These are phyloP conservation scores for Aaosphaeria pasadenensis DNA, from an alignment of 2,329 filamentous ascomycete species.

Conservation along the genomic window DNA sequence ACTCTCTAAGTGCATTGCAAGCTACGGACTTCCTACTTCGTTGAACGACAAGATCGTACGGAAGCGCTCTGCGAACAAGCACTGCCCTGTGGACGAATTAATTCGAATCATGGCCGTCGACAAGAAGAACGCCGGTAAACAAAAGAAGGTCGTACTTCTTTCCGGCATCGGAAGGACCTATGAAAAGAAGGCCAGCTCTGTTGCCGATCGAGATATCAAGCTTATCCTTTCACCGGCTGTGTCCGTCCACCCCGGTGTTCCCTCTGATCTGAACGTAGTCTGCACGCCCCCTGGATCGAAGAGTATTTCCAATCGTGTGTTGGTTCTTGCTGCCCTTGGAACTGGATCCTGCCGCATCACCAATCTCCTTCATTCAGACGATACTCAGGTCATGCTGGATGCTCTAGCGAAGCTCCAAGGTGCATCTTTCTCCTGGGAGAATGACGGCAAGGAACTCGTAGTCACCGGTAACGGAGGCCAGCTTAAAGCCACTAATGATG, in stretches of 20 bases:
- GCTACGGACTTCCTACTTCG: slow-evolving; percentile 85
- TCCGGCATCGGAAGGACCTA: slow-evolving; percentile 85
- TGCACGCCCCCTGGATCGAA: slow-evolving; percentile 94
- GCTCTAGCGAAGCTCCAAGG: slow-evolving; percentile 83
- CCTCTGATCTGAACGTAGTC: slow-evolving; percentile 62
- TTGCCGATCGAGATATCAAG: slow-evolving; percentile 81
- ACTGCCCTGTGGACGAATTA: slow-evolving; percentile 80
- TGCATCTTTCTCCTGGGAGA: slow-evolving; percentile 89
- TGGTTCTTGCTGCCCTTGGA: slow-evolving; percentile 90
- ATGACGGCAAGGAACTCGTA: slow-evolving; percentile 85
- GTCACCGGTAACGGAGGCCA: slow-evolving; percentile 89
- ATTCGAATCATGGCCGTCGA: slow-evolving; percentile 95
- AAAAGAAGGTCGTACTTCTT: slow-evolving; percentile 93
- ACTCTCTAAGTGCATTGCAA: slow-evolving; percentile 88
- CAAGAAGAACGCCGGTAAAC: slow-evolving; percentile 94
- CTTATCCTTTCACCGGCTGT: slow-evolving; percentile 79
- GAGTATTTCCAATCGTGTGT: slow-evolving; percentile 92
- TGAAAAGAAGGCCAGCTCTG: slow-evolving; percentile 83
- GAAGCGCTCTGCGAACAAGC: slow-evolving; percentile 79
- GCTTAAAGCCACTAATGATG: slow-evolving; percentile 69
- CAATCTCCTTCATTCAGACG: slow-evolving; percentile 93
- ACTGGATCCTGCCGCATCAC: slow-evolving; percentile 81
- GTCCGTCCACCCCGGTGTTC: slow-evolving; percentile 69
- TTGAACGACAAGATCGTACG: slow-evolving; percentile 79
- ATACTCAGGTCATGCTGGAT: slow-evolving; percentile 95